Evolutionary conservation across 345 rosid genomes (phyloP).

Genomic region (Turritis glabra): DNA sequence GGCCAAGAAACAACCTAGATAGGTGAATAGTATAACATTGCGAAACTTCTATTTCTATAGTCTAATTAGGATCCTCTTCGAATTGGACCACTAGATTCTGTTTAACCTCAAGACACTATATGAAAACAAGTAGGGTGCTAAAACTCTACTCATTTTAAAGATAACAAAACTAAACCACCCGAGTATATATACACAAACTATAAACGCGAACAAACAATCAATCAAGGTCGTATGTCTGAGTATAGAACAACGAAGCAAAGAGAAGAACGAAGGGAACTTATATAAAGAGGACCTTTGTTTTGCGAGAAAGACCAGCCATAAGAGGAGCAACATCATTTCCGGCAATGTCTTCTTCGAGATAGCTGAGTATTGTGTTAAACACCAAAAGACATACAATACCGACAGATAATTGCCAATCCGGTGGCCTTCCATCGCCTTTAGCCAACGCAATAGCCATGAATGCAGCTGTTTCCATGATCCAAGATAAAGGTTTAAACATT

Average conservation of each 20-base stretch:
- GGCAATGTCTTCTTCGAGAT: conserved; percentile 74
- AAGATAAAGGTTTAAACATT: conserved; percentile 85
- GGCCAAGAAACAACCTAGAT: too few relatives aligned
- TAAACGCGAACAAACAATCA: too few relatives aligned
- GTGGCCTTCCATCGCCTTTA: conserved; percentile 58
- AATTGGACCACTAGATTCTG: too few relatives aligned
- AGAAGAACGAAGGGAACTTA: too few relatives aligned
- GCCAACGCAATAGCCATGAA: conserved; percentile 78
- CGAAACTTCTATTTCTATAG: too few relatives aligned
- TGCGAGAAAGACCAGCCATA: conserved; percentile 58
- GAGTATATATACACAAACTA: too few relatives aligned
- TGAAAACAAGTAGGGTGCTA: neutral
- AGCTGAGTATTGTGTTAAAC: conserved; percentile 68
- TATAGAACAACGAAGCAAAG: too few relatives aligned
- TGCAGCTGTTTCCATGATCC: conserved; percentile 86
- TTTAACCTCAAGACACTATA: neutral
- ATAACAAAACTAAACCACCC: too few relatives aligned
- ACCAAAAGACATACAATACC: conserved; percentile 66
- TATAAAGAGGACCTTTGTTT: conserved; percentile 60
- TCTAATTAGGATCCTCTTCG: too few relatives aligned
- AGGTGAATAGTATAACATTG: too few relatives aligned
- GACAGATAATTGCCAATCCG: conserved; percentile 54
- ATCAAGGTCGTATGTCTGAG: too few relatives aligned
- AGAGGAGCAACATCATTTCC: conserved; percentile 77
- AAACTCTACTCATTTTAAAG: too few relatives aligned